Conservation (phyloP, 768 basidiomycete species). For the Termitomyces sp. region DNA sequence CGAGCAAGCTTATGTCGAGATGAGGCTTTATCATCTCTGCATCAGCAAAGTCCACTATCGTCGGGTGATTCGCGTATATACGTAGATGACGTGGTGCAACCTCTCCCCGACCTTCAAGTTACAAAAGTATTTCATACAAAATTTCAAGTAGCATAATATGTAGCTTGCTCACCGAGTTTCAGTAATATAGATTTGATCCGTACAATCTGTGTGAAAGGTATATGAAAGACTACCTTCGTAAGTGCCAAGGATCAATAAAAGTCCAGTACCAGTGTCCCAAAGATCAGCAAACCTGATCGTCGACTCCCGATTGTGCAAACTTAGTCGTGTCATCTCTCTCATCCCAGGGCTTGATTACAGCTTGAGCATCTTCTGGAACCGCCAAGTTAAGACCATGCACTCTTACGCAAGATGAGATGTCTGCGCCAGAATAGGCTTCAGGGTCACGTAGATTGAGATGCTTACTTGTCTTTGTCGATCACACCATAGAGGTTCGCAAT, state of each 20-base stretch:
- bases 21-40: slow-evolving; percentile 68
- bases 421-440: slow-evolving; percentile 1
- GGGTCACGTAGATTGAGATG: slow-evolving; percentile 5
- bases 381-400: slow-evolving; percentile 79
- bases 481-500: slow-evolving; percentile 52
- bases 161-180: slow-evolving; percentile 60
- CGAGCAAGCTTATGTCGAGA: slow-evolving; percentile 64
- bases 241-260: slow-evolving; percentile 8
- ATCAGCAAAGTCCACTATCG: slow-evolving; percentile 75
- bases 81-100: slow-evolving; percentile 70
- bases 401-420: slow-evolving; percentile 39
- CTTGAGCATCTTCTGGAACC: slow-evolving; percentile 77
- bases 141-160: background rate
- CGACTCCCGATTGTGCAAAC: slow-evolving; percentile 76
- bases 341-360: slow-evolving; percentile 79
- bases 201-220: slow-evolving; percentile 79
- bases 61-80: slow-evolving; percentile 70
- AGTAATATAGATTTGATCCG: slow-evolving; percentile 70
- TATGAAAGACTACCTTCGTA: slow-evolving; percentile 69
- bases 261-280: background rate
- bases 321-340: slow-evolving; percentile 63
- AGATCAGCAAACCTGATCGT: slow-evolving; percentile 66
- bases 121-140: background rate
- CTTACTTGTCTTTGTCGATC: slow-evolving; percentile 70
- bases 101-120: slow-evolving; percentile 63